Evolutionary conservation across 495 filamentous ascomycete genomes (phyloP), one percentile per base, ranked within the genome.

Genomic region (Hyaloscypha variabilis): DNA sequence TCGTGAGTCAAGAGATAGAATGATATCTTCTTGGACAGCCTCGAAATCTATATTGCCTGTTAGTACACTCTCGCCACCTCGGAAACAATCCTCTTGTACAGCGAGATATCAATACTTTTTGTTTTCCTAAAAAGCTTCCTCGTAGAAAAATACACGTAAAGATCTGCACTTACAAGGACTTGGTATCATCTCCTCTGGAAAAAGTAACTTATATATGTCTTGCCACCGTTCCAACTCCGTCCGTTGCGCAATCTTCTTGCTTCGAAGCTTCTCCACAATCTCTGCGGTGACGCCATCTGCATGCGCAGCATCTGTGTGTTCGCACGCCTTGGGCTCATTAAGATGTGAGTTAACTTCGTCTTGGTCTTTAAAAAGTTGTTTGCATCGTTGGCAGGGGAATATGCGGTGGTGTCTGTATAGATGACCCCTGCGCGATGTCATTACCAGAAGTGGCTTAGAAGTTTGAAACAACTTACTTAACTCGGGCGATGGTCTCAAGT

Each of bases 171-270:
- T 62, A 69, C 67, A 69, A 17, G 67, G 67, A 13, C 6, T 26
- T 6, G 63, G 67, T 13, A 63, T 34, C 6, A 53, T 24, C 24
- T 70, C 68, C 26, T 30, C 62, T 8, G 65, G 70, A 62, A 72
- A 72, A 19, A 70, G 17, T 1, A 70, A 19, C 3, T 28, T 14
- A 36, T 70, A 72, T 2, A 72, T 56, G 6, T 70, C 34, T 49
- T 17, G 26, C 70, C 68, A 73, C 46, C 69, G 64, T 0, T 73
- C 68, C 31, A 62, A 62, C 50, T 73, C 68, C 2, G 68, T 60
- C 46, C n/a, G 39, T 14, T 54, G 25, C 1, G 62, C 42, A 50
- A 69, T 72, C 46, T 69, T 69, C 46, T 42, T 67, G 46, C 59
- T 54, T 34, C 65, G 36, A 34, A 73, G 57, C n/a, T 59, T 28